Evolutionary conservation across 2,329 filamentous ascomycete species (phyloP), one percentile per base, ranked within the genome.

Genomic region (Phialocephala sp.): DNA sequence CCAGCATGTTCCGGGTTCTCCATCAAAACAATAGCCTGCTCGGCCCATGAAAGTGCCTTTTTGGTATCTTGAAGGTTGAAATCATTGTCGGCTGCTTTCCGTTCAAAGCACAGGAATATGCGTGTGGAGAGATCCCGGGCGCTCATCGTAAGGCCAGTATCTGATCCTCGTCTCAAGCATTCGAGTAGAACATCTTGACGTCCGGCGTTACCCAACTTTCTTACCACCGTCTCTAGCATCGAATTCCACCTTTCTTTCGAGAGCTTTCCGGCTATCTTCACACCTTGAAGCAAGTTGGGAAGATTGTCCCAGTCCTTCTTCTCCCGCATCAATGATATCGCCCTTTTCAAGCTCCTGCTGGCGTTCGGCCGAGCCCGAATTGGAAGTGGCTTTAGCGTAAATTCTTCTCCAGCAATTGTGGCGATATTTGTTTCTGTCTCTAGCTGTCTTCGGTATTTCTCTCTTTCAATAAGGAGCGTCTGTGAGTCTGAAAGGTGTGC

Each of bases 351-450:
- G n/a, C 41, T 57, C 22, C 41, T 62, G 20, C 8, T n/a, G 9
- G 11, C 37, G 18, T 59, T 57, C 24, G 75, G 74, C 8, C 71
- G 1, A 61, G 74, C 73, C 20, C 18, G n/a, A n/a, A 11, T 50
- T 24, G n/a, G 6, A 9, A 50, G 45, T 59, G 72, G 70, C 45
- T 70, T 63, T 4, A 80, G 63, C 14, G 41, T 66, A 52, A 79
- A 74, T 22, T 73, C 68, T 64, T 86, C 79, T 71, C 82, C 86
- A 66, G 85, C 85, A 69, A 90, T 81, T 69, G 87, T 84, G 68
- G 89, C 83, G 66, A 80, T 79, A 67, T 88, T 80, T 43, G 86
- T 85, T 73, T 88, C 85, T 41, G 79, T 77, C 66, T 83, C 77
- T 47, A 90, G 82, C 65, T 76, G 76, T 68, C 81, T 77, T 69